phyloP scores from a whole-genome alignment of 169 alveolate species.

The Plasmodium ovale region DNA sequence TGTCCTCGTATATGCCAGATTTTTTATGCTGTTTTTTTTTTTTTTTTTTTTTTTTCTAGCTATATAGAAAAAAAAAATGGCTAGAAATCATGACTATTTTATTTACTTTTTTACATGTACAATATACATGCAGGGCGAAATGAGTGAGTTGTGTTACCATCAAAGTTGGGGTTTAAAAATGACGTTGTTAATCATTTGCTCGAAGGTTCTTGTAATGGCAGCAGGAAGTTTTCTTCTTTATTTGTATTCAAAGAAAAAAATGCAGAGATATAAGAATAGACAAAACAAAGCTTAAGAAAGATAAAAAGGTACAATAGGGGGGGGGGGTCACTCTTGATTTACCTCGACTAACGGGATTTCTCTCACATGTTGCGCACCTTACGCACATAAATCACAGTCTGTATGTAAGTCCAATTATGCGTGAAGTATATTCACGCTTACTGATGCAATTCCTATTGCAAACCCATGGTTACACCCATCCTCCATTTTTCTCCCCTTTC shows the following conservation, averaged over 20 bases:
- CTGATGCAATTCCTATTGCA: too few species aligned
- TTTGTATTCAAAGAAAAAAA: conserved; percentile 32
- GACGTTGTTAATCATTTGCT: conserved; percentile 28
- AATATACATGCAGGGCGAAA: conserved; percentile 54
- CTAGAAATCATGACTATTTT: not conserved
- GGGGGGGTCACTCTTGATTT: not conserved
- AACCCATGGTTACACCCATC: too few species aligned
- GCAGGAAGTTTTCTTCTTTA: conserved; percentile 21
- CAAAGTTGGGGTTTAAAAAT: conserved; percentile 34
- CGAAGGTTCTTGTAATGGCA: conserved; percentile 35
- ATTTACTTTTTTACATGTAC: too few species aligned
- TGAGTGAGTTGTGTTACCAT: conserved; percentile 23
- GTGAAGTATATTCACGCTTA: too few species aligned
- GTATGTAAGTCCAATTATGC: too few species aligned
- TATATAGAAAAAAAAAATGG: not conserved
- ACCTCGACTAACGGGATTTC: too few species aligned
- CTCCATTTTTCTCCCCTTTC: too few species aligned
- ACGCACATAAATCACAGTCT: too few species aligned
- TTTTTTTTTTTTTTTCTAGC: too few species aligned
- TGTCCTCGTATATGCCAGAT: too few species aligned
- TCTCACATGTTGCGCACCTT: too few species aligned
- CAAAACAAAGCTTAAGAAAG: conserved; percentile 9
- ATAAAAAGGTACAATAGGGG: not conserved
- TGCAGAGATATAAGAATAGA: conserved; percentile 8
- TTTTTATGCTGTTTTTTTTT: too few species aligned